Conservation (phyloP, 2,329 filamentous ascomycete species). For the Fragosphaeria purpurea region DNA sequence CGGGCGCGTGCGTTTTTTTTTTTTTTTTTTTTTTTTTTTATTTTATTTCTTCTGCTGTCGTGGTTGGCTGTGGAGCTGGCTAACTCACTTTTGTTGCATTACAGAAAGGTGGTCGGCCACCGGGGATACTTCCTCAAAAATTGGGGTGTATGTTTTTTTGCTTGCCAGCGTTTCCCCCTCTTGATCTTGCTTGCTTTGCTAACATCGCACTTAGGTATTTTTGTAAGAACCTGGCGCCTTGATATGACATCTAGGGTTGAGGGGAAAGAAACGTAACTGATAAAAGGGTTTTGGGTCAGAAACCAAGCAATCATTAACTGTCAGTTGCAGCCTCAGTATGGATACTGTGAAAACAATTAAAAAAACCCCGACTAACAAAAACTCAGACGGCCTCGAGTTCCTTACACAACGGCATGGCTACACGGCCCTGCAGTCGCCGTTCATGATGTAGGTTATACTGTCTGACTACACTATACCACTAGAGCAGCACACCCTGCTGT, state of each 20-base stretch:
- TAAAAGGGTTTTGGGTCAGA: neutral
- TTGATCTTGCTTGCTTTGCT: neutral
- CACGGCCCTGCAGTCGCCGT: conserved; percentile 74
- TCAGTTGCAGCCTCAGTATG: neutral
- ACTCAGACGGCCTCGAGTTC: conserved; percentile 67
- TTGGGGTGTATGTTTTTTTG: conserved; percentile 54
- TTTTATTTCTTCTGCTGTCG: neutral
- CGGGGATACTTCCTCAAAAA: conserved; percentile 85
- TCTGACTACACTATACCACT: no score
- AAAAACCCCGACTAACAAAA: no score
- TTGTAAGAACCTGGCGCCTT: neutral
- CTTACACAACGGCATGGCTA: conserved; percentile 65
- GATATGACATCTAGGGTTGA: no score
- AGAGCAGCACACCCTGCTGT: no score
- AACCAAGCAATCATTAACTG: conserved; percentile 90
- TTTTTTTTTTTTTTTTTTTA: neutral
- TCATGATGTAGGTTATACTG: conserved; percentile 58
- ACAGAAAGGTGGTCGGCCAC: conserved; percentile 76
- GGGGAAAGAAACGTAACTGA: no score
- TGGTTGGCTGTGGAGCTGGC: neutral
- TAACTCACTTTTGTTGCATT: neutral
- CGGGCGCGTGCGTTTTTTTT: conserved; percentile 47
- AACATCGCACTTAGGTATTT: neutral
- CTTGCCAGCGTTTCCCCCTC: conserved; percentile 2
- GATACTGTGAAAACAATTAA: no score